Evolutionary conservation across 176 grass and related monocot genomes (phyloP).

Genomic region (bread wheat (Triticum aestivum)): IWGSC_CS_RefSeq_v2.1 NC_057813.1:687624749-687625248

Average conservation of each 20-base stretch:
- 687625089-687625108: constrained; percentile 88
- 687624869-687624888: not conserved
- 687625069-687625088: constrained; percentile 71
- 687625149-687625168: constrained; percentile 87
- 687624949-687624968: constrained; percentile 71
- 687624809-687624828: not conserved
- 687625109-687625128: constrained; percentile 79
- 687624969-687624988: constrained; percentile 47
- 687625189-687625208: not conserved
- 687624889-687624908: not conserved
- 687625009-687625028: not conserved
- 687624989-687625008: not conserved
- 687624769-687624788: not conserved
- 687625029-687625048: constrained; percentile 20
- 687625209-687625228: not conserved
- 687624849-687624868: not conserved
- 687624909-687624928: constrained; percentile 86
- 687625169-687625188: constrained; percentile 17
- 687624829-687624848: not conserved
- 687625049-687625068: constrained; percentile 78
- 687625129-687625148: constrained; percentile 96
- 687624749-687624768: not conserved
- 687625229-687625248: not conserved
- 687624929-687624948: constrained; percentile 91
- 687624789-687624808: not conserved